phyloP scores from a whole-genome alignment of 1,139 yeast species.

The Taphrina flavorubra region DNA sequence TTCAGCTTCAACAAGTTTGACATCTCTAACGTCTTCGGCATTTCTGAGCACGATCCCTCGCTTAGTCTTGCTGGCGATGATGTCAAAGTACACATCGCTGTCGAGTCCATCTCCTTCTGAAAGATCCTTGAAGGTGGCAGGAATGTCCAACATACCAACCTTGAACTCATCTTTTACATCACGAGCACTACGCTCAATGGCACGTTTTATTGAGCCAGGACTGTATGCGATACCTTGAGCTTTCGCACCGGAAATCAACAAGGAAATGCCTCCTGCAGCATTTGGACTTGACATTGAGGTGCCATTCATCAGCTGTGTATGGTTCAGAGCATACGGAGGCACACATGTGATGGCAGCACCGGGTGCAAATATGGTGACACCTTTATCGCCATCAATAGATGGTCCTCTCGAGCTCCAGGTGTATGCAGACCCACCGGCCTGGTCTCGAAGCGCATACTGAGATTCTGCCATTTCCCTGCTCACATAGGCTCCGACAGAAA shows the following conservation, averaged over 20 bases:
- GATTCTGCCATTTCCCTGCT: constrained; percentile 43
- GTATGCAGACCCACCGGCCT: constrained; percentile 41
- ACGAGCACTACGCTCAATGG: constrained; percentile 37
- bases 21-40: constrained; percentile 24
- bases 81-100: constrained; percentile 40
- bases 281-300: constrained; percentile 44
- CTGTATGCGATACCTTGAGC: constrained; percentile 34
- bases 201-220: constrained; percentile 41
- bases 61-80: constrained; percentile 26
- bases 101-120: constrained; percentile 20
- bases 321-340: constrained; percentile 43
- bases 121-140: constrained; percentile 40
- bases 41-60: constrained; percentile 43
- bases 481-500: constrained; percentile 45
- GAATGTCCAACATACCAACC: constrained; percentile 43
- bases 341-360: constrained; percentile 45
- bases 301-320: constrained; percentile 44
- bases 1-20: constrained; percentile 26
- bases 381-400: constrained; percentile 43
- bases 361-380: constrained; percentile 44
- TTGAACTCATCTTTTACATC: constrained; percentile 41
- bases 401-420: constrained; percentile 45
- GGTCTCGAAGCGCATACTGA: constrained; percentile 41
- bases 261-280: constrained; percentile 44
- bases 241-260: constrained; percentile 42